These are phyloP conservation scores for Onygenales sp. DNA, from an alignment of 2,329 filamentous ascomycete genomes.

Conservation along the genomic window DNA sequence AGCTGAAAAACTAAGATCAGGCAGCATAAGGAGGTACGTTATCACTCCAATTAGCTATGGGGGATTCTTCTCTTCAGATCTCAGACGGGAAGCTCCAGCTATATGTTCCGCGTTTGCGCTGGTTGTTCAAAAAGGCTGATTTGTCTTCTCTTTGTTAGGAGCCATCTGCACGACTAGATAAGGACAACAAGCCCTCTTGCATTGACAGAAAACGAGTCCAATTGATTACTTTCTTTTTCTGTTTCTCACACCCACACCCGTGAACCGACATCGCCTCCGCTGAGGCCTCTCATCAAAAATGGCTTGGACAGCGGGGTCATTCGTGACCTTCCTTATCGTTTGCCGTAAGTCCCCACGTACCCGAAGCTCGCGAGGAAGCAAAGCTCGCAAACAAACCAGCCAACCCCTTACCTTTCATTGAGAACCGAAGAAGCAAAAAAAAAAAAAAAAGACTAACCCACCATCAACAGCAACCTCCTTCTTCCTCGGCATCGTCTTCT, in stretches of 20 bases:
- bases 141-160: background rate
- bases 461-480: slow-evolving; percentile 68
- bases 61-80: no score
- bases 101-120: background rate
- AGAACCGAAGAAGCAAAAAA: background rate
- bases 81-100: no score
- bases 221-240: background rate
- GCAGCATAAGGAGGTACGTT: no score
- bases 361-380: slow-evolving; percentile 1
- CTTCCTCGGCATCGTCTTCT: slow-evolving; percentile 97
- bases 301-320: slow-evolving; percentile 48
- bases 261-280: no score
- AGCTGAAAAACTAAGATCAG: no score
- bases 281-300: slow-evolving; percentile 13
- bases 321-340: slow-evolving; percentile 94
- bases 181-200: background rate
- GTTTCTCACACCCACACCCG: no score
- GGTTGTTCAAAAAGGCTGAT: background rate
- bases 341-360: slow-evolving; percentile 58
- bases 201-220: background rate
- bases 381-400: background rate
- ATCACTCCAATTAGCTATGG: no score
- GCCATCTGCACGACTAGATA: no score
- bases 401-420: background rate
- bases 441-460: slow-evolving; percentile 3